Evolutionary conservation across 177 flowering plant genomes (phyloP).

Genomic region (Telopea speciosissima): DNA sequence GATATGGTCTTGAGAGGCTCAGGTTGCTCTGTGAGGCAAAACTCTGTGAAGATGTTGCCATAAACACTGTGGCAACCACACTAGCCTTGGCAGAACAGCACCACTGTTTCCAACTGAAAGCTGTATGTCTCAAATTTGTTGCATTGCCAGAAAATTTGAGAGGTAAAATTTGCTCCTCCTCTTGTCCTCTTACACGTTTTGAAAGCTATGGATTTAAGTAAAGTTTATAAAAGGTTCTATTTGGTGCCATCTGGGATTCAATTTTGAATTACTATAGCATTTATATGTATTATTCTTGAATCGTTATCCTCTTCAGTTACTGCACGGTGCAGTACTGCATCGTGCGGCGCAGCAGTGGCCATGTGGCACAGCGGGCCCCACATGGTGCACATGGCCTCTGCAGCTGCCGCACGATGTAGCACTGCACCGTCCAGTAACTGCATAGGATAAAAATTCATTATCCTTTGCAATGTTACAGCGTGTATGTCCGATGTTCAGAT

Average conservation of each 20-base stretch:
- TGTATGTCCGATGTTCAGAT: not conserved
- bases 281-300: no score
- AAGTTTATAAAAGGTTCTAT: not conserved
- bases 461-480: no score
- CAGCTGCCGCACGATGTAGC: no score
- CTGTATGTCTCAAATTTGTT: slow-evolving; percentile 62
- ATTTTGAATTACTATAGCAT: no score
- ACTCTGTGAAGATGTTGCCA: slow-evolving; percentile 63
- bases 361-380: no score
- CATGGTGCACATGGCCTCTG: no score
- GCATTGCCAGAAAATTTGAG: slow-evolving; percentile 65
- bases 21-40: slow-evolving; percentile 59
- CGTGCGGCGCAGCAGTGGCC: no score
- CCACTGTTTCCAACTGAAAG: slow-evolving; percentile 64
- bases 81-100: slow-evolving; percentile 78
- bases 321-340: no score
- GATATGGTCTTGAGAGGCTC: slow-evolving; percentile 69
- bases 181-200: not conserved
- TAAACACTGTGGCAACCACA: slow-evolving; percentile 74
- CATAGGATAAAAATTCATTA: no score
- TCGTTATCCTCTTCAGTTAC: no score
- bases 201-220: not conserved
- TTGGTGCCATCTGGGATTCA: no score
- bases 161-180: slow-evolving; percentile 34
- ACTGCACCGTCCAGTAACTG: no score